Base-by-base conservation (phyloP, 228 moss, liverwort and hornwort species). In the Sphagnum fallax region DNA sequence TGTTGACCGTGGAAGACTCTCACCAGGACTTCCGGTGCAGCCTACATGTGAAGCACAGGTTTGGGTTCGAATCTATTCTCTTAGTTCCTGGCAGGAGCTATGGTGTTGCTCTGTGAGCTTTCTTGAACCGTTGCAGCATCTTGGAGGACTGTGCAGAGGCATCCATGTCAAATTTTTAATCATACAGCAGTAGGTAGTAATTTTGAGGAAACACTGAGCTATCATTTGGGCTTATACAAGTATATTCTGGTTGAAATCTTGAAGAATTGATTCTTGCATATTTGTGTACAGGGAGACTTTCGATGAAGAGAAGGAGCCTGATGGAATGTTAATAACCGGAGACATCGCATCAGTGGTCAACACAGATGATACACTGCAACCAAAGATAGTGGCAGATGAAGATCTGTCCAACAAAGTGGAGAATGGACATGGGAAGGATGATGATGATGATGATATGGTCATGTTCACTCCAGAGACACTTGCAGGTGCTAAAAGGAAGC, bases 11-110 rank as follows among this genome's bases (percentile, higher is more conserved):
- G 68, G 93, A 93, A 73, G 98, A 98, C 77, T 87, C 90, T 52
- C 98, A 93, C 75, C 93, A 92, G 76, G 98, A 98, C 61, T 98
- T 98, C 55, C 79, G 81, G 16, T 98, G 98, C 82, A 90, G 84
- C 68, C 86, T 98, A 52, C 89, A 98, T 53, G 70, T 98, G 69
- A 98, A 89, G 79, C 92, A 98, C 79, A 98, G 93, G 97, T 97
- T 61, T 49, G 62, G 8, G 49, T 4, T 47, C 8, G 11, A 11
- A 53, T 53, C n/a, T n/a, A n/a, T n/a, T n/a, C n/a, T n/a, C n/a
- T n/a, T n/a, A n/a, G n/a, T n/a, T n/a, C n/a, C n/a, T n/a, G n/a
- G n/a, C n/a, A n/a, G n/a, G n/a, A n/a, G n/a, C n/a, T n/a, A n/a
- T n/a, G n/a, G n/a, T n/a, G n/a, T n/a, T n/a, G n/a, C n/a, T n/a